Evolutionary conservation across 2,329 filamentous ascomycete species (phyloP).

Genomic region (Fusarium sulawesiense): DNA sequence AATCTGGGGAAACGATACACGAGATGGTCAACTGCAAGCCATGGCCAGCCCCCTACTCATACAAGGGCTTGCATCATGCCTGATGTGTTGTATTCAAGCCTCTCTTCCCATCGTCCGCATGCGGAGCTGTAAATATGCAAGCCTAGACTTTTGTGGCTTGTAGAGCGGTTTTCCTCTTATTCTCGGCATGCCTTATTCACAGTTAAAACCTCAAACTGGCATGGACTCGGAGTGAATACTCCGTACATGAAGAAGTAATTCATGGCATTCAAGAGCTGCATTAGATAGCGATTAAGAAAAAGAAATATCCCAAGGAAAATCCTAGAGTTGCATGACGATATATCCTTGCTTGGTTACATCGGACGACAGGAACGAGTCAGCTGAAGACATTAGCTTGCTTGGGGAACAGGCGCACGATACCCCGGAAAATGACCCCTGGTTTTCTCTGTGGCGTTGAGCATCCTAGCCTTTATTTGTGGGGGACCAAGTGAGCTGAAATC

Average conservation of each 20-base stretch:
- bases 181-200: neutral
- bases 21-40: neutral
- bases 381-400: neutral
- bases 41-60: neutral
- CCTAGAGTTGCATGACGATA: neutral
- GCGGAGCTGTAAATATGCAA: neutral
- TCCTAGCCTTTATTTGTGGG: conserved; percentile 29
- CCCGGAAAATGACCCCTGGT: conserved; percentile 23
- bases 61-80: neutral
- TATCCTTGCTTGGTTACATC: neutral
- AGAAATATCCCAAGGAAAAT: neutral
- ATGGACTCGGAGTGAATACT: neutral
- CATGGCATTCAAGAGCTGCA: neutral
- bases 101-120: conserved; percentile 13
- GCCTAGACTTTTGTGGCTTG: neutral
- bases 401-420: conserved; percentile 1
- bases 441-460: conserved; percentile 11
- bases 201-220: neutral
- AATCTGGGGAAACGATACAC: neutral
- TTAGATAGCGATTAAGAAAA: neutral
- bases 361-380: conserved; percentile 4
- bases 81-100: neutral
- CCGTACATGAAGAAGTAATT: neutral
- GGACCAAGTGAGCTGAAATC: neutral
- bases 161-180: neutral